Base-by-base conservation (phyloP, 129 eudicot species). In the Helichrysum umbraculigerum region DNA sequence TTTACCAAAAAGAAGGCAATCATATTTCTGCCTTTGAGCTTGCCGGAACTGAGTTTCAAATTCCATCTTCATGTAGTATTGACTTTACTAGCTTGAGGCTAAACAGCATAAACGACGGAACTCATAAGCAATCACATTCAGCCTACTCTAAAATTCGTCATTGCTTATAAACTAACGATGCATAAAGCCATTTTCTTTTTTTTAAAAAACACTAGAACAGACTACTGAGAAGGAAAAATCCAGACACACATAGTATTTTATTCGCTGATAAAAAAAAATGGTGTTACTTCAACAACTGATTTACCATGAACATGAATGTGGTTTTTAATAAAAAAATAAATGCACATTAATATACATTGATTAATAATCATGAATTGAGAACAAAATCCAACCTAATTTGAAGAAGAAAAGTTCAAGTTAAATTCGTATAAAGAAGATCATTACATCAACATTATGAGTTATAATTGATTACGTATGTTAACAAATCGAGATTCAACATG, bases 1-100 rank as follows among this genome's bases (percentile, higher is more conserved):
- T 9, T 41, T 79, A 93, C 98, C 98, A 63, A 90, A 93, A 66
- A 93, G 88, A 82, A 93, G 97, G 73, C 93, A 93, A 30, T 93
- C 98, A 67, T 88, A 93, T 74, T 90, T 93, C 82, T 83, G 74
- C 65, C 84, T 83, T 66, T 86, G 88, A 63, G 79, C 83, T 78
- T 88, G 92, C 64, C 83, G 69, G 69, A 78, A 90, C 5, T 78
- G 73, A 73, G 79, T 79, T 81, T 84, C 91, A 62, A 61, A 88
- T 71, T 83, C 98, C 97, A 93, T 93, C 82, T 73, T 79, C 81
- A 78, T 83, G 64, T 76, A 37, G 57, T 47, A 47, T 47, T 47
- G 17, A 47, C 16, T 14, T 8, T 58, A 69, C 72, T 25, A 25
- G 28, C 28, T 84, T 79, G 74, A 85, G 59, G 4, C 77, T 59